Evolutionary conservation across 352 stramenopile species (phyloP).

Genomic region (Phytophthora syringae): DNA sequence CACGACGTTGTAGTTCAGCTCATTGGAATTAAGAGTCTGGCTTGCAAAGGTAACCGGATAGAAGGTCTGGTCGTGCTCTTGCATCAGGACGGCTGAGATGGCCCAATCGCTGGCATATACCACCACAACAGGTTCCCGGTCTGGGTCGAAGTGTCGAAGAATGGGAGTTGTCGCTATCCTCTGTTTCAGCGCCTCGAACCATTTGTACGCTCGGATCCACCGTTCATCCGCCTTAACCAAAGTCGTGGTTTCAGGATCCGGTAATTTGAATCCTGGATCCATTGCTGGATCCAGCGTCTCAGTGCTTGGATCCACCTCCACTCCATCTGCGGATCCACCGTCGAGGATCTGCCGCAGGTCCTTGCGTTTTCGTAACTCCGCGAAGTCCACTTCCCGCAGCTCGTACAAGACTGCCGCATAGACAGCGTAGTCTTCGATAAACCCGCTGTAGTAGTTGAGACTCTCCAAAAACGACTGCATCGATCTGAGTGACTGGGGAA

Average conservation of each 20-base stretch:
- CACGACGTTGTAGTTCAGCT: slow-evolving; percentile 11
- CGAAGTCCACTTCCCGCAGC: not conserved
- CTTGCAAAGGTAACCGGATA: slow-evolving; percentile 7
- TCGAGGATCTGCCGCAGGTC: too few relatives aligned
- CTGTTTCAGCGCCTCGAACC: too few relatives aligned
- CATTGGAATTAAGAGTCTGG: slow-evolving; percentile 16
- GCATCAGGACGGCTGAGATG: not conserved
- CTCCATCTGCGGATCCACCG: too few relatives aligned
- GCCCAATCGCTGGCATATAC: slow-evolving; percentile 24
- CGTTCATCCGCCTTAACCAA: too few relatives aligned
- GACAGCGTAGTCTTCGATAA: slow-evolving; percentile 22
- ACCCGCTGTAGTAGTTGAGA: slow-evolving; percentile 24
- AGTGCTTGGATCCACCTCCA: too few relatives aligned
- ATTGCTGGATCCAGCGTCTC: too few relatives aligned
- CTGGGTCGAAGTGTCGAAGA: slow-evolving; percentile 12
- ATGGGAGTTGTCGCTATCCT: slow-evolving; percentile 6
- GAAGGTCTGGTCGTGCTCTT: slow-evolving; percentile 8
- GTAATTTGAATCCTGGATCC: too few relatives aligned
- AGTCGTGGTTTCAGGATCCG: too few relatives aligned
- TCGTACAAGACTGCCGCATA: not conserved
- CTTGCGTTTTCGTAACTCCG: too few relatives aligned
- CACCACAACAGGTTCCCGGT: slow-evolving; percentile 1
- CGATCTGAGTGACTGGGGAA: slow-evolving; percentile 6
- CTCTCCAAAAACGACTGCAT: slow-evolving; percentile 24
- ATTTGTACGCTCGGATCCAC: too few relatives aligned